Evolutionary conservation across 805 yeast genomes (phyloP).

Genomic region (Clavispora santaluciae): DNA sequence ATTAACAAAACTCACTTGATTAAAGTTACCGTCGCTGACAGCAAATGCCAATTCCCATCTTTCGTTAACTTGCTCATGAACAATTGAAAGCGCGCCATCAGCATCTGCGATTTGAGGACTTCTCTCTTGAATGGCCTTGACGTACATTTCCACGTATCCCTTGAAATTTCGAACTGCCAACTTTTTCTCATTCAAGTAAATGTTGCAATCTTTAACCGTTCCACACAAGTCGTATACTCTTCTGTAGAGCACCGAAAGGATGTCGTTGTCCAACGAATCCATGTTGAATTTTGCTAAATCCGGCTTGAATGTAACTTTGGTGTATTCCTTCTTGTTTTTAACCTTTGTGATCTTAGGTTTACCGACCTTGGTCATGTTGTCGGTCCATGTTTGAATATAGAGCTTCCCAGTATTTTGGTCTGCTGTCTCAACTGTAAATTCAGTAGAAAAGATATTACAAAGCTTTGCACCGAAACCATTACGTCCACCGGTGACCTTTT

Average conservation of each 20-base stretch:
- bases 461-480: slow-evolving; percentile 97
- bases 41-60: slow-evolving; percentile 98
- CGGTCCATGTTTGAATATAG: slow-evolving; percentile 80
- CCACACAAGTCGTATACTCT: slow-evolving; percentile 97
- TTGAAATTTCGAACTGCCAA: slow-evolving; percentile 74
- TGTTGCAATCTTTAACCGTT: slow-evolving; percentile 77
- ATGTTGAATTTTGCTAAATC: slow-evolving; percentile 81
- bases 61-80: slow-evolving; percentile 75
- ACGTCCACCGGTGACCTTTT: slow-evolving; percentile 97
- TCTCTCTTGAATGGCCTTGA: slow-evolving; percentile 62
- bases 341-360: slow-evolving; percentile 66
- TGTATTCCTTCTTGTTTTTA: slow-evolving; percentile 66
- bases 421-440: slow-evolving; percentile 84
- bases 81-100: slow-evolving; percentile 43
- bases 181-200: slow-evolving; percentile 69
- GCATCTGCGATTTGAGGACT: slow-evolving; percentile 32
- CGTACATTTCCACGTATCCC: slow-evolving; percentile 83
- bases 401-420: slow-evolving; percentile 58
- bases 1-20: slow-evolving; percentile 94
- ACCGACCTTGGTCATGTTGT: slow-evolving; percentile 76
- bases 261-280: slow-evolving; percentile 79
- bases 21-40: slow-evolving; percentile 82
- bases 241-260: slow-evolving; percentile 77
- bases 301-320: slow-evolving; percentile 84
- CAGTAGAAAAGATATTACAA: slow-evolving; percentile 91